Percentiles rank a stretch among this genome's conserved stretches.
phyloP scores from a whole-genome alignment of 352 stramenopile genomes.

The Phytophthora cajani region DNA sequence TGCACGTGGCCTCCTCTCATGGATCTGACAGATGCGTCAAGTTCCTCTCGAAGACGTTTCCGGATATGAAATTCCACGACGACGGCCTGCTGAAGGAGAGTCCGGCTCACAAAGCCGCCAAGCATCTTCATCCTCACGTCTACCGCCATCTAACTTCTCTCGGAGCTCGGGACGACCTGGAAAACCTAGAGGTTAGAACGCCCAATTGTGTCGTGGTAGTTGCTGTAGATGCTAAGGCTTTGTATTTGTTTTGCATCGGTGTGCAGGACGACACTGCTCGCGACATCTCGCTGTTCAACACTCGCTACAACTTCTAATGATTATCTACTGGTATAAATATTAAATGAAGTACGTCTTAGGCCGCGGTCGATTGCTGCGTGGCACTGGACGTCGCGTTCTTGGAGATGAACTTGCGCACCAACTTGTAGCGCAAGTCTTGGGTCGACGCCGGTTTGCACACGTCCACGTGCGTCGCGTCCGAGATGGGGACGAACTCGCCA shows the following conservation, averaged over 20 bases:
- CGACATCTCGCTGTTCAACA: constrained; percentile 38
- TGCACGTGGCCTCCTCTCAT: constrained; percentile 62
- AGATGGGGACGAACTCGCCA: constrained; percentile 67
- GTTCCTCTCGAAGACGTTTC: constrained; percentile 51
- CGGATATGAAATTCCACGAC: constrained; percentile 43
- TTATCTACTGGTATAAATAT: constrained; percentile 22
- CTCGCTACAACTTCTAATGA: constrained; percentile 40
- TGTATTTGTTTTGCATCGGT: neutral
- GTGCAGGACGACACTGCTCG: constrained; percentile 45
- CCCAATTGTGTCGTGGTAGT: neutral
- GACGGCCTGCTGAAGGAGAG: constrained; percentile 59
- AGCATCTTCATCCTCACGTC: constrained; percentile 50
- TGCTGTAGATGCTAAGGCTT: neutral
- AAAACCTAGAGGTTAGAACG: constrained; percentile 62
- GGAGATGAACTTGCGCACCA: constrained; percentile 71
- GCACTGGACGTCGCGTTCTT: constrained; percentile 23
- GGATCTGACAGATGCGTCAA: constrained; percentile 54
- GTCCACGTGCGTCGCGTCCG: constrained; percentile 71
- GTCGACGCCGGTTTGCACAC: constrained; percentile 78
- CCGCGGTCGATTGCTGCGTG: constrained; percentile 13
- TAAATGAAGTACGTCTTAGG: constrained; percentile 16
- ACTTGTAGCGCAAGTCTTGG: constrained; percentile 63
- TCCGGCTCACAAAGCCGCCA: constrained; percentile 66
- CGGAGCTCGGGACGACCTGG: constrained; percentile 52
- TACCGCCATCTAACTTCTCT: constrained; percentile 44